Base-by-base conservation (phyloP, 176 grass and related monocot genomes). In the Elaeis guineensis region DNA sequence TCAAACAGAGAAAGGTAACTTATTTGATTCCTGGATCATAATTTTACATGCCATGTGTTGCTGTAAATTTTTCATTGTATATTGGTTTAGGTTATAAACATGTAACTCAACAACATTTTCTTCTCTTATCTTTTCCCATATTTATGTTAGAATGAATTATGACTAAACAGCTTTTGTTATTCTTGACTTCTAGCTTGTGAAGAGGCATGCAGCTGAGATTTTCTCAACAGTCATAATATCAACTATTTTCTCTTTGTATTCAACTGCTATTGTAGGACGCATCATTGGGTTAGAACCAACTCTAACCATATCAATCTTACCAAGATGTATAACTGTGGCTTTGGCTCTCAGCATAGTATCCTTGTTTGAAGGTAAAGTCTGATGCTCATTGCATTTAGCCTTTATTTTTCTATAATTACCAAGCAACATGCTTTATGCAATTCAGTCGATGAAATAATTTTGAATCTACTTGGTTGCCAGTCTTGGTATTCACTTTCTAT, bases 331-430 rank as follows among this genome's bases (percentile, higher is more conserved):
- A 67, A 97, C 87, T 0, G 78, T 97, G 71, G 93, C 84, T 32
- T 72, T 97, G 72, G 87, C 93, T 24, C 57, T 97, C 62, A 97
- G 93, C 81, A 97, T 97, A 68, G 84, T 97, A 12, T 85, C 93
- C 55, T 85, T 92, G 58, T 97, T 97, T 19, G 87, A 97, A 82
- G 93, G 93, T 89, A 89, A 50, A 9, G 62, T 4, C 9, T 17
- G 49, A 54, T n/a, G 20, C 65, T 58, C 51, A 17, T 23, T 29
- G 6, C 18, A 17, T 35, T 8, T 9, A 35, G 32, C 32, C 32
- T 35, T 35, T 35, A 8, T 35, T 35, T 35, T 35, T 35, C 8
- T 6, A 9, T 35, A 35, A 35, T 35, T 35, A 35, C 32, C 6
- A 9, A 35, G 32, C 32, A 35, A 35, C 32, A 35, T 9, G 32